These are phyloP conservation scores for Yarrowia hollandica DNA, from an alignment of 805 yeast genomes.

Conservation along the genomic window DNA sequence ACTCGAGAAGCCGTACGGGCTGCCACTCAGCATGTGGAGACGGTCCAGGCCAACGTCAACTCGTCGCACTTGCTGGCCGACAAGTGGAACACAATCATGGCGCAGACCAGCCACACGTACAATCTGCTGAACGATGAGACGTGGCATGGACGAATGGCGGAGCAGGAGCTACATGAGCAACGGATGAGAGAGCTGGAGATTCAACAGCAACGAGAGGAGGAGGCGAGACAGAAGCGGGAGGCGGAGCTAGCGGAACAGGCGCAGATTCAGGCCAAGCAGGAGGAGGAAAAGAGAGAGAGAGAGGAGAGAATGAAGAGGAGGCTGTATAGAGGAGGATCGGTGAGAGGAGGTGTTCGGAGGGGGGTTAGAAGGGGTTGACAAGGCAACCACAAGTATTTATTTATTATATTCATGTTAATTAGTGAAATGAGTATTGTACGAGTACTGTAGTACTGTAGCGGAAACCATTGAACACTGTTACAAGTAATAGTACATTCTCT, in stretches of 20 bases:
- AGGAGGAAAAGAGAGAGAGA: neutral
- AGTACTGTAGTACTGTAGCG: too few species aligned
- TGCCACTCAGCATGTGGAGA: neutral
- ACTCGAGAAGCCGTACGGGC: neutral
- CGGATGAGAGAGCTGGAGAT: slow-evolving; percentile 21
- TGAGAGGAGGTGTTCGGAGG: neutral
- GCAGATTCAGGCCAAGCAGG: neutral
- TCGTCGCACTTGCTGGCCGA: slow-evolving; percentile 16
- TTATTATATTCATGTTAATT: slow-evolving; percentile 1
- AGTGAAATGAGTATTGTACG: too few species aligned
- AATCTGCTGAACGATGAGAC: slow-evolving; percentile 12
- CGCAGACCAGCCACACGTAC: slow-evolving; percentile 17
- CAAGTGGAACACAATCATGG: slow-evolving; percentile 25
- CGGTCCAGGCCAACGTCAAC: slow-evolving; percentile 19
- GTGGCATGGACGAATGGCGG: slow-evolving; percentile 26
- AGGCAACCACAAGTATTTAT: neutral
- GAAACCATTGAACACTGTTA: neutral
- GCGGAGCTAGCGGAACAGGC: slow-evolving; percentile 1
- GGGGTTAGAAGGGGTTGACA: neutral
- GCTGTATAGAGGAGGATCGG: slow-evolving; percentile 10
- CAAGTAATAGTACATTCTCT: too few species aligned
- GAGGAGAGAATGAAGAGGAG: slow-evolving; percentile 12
- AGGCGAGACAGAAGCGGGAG: neutral
- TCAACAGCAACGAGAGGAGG: slow-evolving; percentile 11
- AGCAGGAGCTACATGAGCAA: slow-evolving; percentile 2